Percentiles rank a stretch among this genome's conserved stretches.
Conservation (phyloP, 176 grass and related monocot species). For the Thinopyrum elongatum region DNA sequence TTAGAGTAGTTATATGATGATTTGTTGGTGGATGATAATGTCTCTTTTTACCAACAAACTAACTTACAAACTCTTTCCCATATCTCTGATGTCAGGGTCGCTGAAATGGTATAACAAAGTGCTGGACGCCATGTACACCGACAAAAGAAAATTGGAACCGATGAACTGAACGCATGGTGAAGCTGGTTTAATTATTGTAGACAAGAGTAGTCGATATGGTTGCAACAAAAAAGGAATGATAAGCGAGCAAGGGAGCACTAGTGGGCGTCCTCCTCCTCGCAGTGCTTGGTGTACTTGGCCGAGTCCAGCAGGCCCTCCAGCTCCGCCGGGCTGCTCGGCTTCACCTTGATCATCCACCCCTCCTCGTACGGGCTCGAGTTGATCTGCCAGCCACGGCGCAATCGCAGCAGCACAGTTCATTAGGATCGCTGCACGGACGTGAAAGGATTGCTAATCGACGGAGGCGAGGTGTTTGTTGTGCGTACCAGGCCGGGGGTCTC, state of each 20-base stretch:
- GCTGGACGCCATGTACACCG: not conserved
- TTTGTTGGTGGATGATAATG: too few relatives aligned
- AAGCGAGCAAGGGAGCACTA: conserved; percentile 10
- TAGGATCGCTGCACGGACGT: not conserved
- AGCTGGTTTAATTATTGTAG: not conserved
- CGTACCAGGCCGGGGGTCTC: conserved; percentile 78
- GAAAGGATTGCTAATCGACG: not conserved
- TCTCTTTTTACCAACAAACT: too few relatives aligned
- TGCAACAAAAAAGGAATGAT: not conserved
- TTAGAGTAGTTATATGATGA: too few relatives aligned
- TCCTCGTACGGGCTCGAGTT: conserved; percentile 86
- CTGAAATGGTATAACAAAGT: not conserved
- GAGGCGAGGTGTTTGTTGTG: not conserved
- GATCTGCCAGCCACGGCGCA: conserved; percentile 38
- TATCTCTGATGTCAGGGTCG: too few relatives aligned
- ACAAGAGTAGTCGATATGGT: not conserved
- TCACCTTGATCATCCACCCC: conserved; percentile 98
- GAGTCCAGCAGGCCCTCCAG: conserved; percentile 58
- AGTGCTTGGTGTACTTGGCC: conserved; percentile 78
- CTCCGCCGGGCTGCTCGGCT: conserved; percentile 70
- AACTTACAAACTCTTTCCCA: too few relatives aligned
- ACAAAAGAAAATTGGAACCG: not conserved
- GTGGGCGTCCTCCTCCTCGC: conserved; percentile 96
- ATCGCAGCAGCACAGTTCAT: not conserved
- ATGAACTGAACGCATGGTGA: not conserved